Evolutionary conservation across 345 rosid genomes (phyloP), one percentile per base, ranked within the genome.

Genomic region (Tarenaya hassleriana): DNA sequence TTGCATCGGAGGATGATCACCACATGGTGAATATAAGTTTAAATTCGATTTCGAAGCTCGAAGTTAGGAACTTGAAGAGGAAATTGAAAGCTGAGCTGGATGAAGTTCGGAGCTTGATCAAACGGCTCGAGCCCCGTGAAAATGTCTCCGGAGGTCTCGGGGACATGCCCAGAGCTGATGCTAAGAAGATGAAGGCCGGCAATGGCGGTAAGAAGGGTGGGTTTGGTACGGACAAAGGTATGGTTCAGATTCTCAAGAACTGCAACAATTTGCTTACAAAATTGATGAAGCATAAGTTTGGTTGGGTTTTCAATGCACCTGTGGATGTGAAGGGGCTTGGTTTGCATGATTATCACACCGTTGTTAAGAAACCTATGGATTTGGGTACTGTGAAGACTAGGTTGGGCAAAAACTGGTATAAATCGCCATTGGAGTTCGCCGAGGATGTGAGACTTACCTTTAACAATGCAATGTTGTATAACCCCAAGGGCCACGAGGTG

Each of bases 351-450:
- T 91, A 91, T 58, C 71, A 71, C 41, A 71, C 57, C 3, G 84
- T 87, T 39, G 61, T 91, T 49, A 79, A 79, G 73, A 81, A 74
- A 49, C 98, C 96, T 0, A 91, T 91, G 98, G 98, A 91, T 82
- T 76, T 91, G 64, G 96, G 96, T 9, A 80, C 96, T 0, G 89
- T 91, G 60, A 81, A 78, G 72, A 68, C 49, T 62, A 80, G 73
- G 74, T 63, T 84, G 81, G 71, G 64, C 49, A 78, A 78, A 60
- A 78, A 71, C 39, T 66, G 50, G 79, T 91, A 87, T 48, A 73
- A 82, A 69, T 78, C 89, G 0, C 78, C 96, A 0, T 61, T 48
- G 72, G 87, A 78, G 50, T 87, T 91, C 69, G 89, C 87, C 1
- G 82, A 84, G 50, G 98, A 91, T 50, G 86, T 91, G 58, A 82